phyloP scores from a whole-genome alignment of 495 filamentous ascomycete genomes.

The Apodospora peruviana region DNA sequence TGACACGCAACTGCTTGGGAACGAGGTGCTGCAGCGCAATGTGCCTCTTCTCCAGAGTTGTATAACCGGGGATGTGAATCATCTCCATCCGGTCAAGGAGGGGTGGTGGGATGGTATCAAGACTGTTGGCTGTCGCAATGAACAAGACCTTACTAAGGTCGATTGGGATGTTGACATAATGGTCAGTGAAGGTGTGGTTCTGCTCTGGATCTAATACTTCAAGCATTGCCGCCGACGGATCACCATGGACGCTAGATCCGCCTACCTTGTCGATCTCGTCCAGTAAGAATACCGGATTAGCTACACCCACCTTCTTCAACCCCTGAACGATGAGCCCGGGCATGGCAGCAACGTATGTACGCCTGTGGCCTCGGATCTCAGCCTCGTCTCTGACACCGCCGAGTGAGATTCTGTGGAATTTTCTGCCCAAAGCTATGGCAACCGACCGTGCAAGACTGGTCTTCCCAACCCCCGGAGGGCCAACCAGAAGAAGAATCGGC shows the following conservation, averaged over 20 bases:
- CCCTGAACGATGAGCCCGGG: conserved; percentile 92
- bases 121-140: conserved; percentile 95
- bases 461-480: conserved; percentile 94
- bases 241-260: conserved; percentile 86
- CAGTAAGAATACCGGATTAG: conserved; percentile 92
- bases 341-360: conserved; percentile 98
- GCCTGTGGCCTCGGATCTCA: conserved; percentile 90
- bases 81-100: conserved; percentile 98
- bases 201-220: conserved; percentile 98
- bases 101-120: conserved; percentile 91
- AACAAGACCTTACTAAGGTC: conserved; percentile 96
- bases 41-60: conserved; percentile 94
- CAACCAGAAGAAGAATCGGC: conserved; percentile 88
- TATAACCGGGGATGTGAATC: conserved; percentile 88
- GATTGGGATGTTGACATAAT: conserved; percentile 94
- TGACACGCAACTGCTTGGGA: conserved; percentile 78
- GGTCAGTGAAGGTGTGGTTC: conserved; percentile 90
- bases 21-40: conserved; percentile 91
- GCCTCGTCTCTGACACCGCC: conserved; percentile 96
- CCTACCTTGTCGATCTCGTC: conserved; percentile 99
- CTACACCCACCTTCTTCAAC: conserved; percentile 90
- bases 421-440: conserved; percentile 82
- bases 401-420: conserved; percentile 96
- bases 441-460: conserved; percentile 93
- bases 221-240: conserved; percentile 97